Conservation (phyloP, 257 asterid species). For the Orobanche coerulescens region DNA sequence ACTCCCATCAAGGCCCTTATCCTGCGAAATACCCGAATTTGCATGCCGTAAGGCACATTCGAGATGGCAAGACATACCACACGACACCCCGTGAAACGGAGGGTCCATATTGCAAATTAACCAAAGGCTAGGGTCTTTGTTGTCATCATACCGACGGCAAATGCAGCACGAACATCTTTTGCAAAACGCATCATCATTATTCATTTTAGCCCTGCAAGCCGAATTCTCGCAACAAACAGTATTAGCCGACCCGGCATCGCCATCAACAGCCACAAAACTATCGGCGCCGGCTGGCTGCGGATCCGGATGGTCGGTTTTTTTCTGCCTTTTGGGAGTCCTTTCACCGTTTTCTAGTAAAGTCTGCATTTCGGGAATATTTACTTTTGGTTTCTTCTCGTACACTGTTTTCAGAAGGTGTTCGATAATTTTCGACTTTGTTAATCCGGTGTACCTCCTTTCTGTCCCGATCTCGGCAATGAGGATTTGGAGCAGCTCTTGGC, state of each 20-base stretch:
- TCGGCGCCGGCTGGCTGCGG: conserved; percentile 16
- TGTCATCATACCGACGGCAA: conserved; percentile 66
- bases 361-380: conserved; percentile 16
- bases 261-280: conserved; percentile 12
- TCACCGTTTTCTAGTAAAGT: conserved; percentile 33
- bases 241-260: conserved; percentile 23
- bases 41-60: conserved; percentile 65
- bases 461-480: conserved; percentile 71
- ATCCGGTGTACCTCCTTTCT: conserved; percentile 59
- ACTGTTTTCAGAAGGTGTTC: conserved; percentile 55
- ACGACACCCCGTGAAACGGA: conserved; percentile 43
- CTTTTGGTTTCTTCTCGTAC: conserved; percentile 34
- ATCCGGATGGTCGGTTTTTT: conserved; percentile 35
- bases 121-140: conserved; percentile 87
- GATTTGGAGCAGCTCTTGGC: conserved; percentile 57
- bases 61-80: conserved; percentile 84
- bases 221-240: conserved; percentile 46
- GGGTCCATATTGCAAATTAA: conserved; percentile 56
- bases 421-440: conserved; percentile 52
- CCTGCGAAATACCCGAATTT: conserved; percentile 45
- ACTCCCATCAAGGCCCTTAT: conserved; percentile 61
- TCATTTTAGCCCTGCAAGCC: conserved; percentile 67
- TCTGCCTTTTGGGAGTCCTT: conserved; percentile 44
- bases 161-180: conserved; percentile 80
- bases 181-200: conserved; percentile 47